phyloP scores from a whole-genome alignment of 179 eudicot genomes.

The Drosera spatulata region DNA sequence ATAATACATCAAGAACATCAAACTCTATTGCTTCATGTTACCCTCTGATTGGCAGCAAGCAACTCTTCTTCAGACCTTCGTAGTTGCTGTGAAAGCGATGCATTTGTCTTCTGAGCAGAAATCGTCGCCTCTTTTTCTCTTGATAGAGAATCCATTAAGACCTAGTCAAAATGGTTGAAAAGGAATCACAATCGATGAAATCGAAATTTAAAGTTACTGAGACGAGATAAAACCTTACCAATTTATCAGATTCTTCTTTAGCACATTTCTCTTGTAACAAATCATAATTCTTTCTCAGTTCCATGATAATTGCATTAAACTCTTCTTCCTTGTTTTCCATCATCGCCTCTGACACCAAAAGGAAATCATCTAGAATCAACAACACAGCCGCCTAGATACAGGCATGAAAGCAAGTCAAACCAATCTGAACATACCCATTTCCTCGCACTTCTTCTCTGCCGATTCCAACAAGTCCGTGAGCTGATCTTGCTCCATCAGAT shows the following conservation, averaged over 20 bases:
- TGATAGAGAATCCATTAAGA: slow-evolving; percentile 26
- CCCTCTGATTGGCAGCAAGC: slow-evolving; percentile 36
- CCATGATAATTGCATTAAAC: slow-evolving; percentile 24
- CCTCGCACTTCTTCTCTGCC: slow-evolving; percentile 32
- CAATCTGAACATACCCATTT: slow-evolving; percentile 59
- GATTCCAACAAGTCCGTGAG: slow-evolving; percentile 24
- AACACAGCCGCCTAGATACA: no score
- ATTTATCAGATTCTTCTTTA: slow-evolving; percentile 52
- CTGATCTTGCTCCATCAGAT: slow-evolving; percentile 35
- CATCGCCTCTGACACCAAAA: slow-evolving; percentile 20
- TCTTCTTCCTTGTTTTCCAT: slow-evolving; percentile 64
- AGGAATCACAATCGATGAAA: no score
- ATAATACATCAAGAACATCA: background rate
- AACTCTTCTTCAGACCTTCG: slow-evolving; percentile 35
- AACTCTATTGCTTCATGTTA: slow-evolving; percentile 8
- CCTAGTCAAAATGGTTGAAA: slow-evolving; percentile 18
- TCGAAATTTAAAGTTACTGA: background rate
- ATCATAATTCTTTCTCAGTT: slow-evolving; percentile 28
- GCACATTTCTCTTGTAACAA: slow-evolving; percentile 42
- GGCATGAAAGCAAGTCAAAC: no score
- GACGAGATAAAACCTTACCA: slow-evolving; percentile 27
- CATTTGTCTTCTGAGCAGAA: slow-evolving; percentile 34
- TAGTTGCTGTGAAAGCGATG: slow-evolving; percentile 37
- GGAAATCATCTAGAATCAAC: background rate
- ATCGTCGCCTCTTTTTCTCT: slow-evolving; percentile 49